Conservation (phyloP, 2,329 filamentous ascomycete genomes). For the Epichloe sylvatica region DNA sequence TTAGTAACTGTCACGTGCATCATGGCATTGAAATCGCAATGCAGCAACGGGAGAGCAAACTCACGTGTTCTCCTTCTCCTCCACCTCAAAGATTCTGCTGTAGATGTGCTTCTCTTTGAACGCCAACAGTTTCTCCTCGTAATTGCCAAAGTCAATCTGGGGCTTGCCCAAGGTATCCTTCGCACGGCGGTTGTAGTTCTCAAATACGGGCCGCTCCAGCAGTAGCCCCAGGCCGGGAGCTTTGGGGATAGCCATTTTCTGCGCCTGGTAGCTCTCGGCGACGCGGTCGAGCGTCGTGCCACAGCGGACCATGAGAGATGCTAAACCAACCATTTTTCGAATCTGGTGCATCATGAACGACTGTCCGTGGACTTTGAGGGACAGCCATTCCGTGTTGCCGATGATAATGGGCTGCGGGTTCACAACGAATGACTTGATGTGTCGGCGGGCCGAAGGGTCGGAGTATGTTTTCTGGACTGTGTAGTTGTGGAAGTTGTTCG, state of each 20-base stretch:
- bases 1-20: constrained; percentile 4
- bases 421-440: constrained; percentile 83
- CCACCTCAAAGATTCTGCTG: constrained; percentile 75
- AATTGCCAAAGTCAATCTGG: constrained; percentile 64
- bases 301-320: constrained; percentile 68
- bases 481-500: constrained; percentile 93
- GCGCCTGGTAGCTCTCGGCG: constrained; percentile 54
- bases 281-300: constrained; percentile 63
- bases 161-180: constrained; percentile 48
- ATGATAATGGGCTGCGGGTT: constrained; percentile 67
- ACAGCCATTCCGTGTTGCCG: constrained; percentile 87
- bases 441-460: constrained; percentile 75
- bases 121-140: constrained; percentile 62
- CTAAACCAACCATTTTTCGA: constrained; percentile 96
- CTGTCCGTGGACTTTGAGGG: constrained; percentile 89
- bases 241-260: constrained; percentile 80
- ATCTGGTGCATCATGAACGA: constrained; percentile 99
- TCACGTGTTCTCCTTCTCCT: constrained; percentile 76
- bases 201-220: constrained; percentile 83
- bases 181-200: constrained; percentile 69
- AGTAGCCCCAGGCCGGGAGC: constrained; percentile 79
- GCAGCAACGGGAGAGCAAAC: constrained; percentile 21
- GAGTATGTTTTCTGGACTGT: constrained; percentile 73
- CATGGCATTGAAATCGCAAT: no score
- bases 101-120: constrained; percentile 95